A percentile compares a stretch with the other conserved stretches of the same genome.
Conservation (phyloP, 2,329 filamentous ascomycete species). For the Ophiostoma australiae region DNA sequence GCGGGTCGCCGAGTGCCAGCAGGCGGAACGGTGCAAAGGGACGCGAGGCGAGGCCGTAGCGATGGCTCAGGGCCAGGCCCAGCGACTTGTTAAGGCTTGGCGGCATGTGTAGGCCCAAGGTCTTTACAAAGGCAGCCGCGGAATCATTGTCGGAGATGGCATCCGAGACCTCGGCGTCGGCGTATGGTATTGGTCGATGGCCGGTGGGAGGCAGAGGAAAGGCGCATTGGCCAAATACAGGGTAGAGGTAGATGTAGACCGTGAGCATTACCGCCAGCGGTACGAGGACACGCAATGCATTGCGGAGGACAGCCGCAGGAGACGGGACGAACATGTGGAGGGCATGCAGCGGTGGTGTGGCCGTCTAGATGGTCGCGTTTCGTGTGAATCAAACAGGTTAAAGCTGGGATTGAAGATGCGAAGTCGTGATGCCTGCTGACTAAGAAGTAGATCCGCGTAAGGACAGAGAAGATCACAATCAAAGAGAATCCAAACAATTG, state of each 20-base stretch:
- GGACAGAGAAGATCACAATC: background rate
- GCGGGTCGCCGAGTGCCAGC: slow-evolving; percentile 83
- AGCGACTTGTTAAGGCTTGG: background rate
- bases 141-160: slow-evolving; percentile 5
- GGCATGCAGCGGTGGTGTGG: slow-evolving; percentile 6
- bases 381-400: background rate
- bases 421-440: background rate
- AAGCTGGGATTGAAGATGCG: background rate
- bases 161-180: background rate
- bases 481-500: background rate
- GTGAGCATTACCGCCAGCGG: slow-evolving; percentile 66
- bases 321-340: slow-evolving; percentile 13
- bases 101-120: slow-evolving; percentile 38
- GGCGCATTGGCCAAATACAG: slow-evolving; percentile 70
- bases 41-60: slow-evolving; percentile 28
- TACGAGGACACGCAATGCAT: slow-evolving; percentile 52
- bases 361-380: background rate
- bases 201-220: slow-evolving; percentile 57
- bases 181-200: slow-evolving; percentile 20
- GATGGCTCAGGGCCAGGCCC: slow-evolving; percentile 19
- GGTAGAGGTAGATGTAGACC: slow-evolving; percentile 82
- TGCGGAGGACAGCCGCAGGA: slow-evolving; percentile 43
- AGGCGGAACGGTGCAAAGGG: slow-evolving; percentile 71
- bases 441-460: background rate
- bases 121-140: slow-evolving; percentile 38